These are phyloP conservation scores for Lactifluus echinatus DNA, from an alignment of 768 basidiomycete species.

Conservation along the genomic window DNA sequence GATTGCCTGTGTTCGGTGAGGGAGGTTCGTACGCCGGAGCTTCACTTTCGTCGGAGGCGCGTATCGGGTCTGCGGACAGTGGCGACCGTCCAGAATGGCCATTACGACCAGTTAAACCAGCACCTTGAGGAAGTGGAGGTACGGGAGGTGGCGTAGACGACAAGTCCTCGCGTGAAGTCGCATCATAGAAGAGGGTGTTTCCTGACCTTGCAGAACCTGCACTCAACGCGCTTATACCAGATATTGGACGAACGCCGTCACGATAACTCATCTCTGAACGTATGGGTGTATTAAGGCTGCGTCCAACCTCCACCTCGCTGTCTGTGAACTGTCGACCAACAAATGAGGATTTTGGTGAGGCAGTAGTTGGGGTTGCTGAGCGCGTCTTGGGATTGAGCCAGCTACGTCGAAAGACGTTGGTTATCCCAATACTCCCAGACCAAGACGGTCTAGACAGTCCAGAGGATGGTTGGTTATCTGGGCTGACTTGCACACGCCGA, in stretches of 20 bases:
- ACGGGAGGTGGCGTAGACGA: constrained; percentile 34
- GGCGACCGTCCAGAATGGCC: constrained; percentile 8
- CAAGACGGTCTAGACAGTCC: constrained; percentile 20
- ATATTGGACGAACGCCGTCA: constrained; percentile 43
- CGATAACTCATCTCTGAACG: constrained; percentile 16
- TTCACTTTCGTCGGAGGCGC: neutral
- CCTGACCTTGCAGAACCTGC: constrained; percentile 33
- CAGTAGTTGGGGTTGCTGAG: constrained; percentile 1
- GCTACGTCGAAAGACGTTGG: constrained; percentile 12
- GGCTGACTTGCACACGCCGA: constrained; percentile 32
- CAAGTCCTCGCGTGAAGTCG: constrained; percentile 38
- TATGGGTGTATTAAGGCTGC: constrained; percentile 25
- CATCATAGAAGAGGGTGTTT: constrained; percentile 56
- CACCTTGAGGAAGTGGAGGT: constrained; percentile 29
- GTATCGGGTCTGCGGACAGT: constrained; percentile 15
- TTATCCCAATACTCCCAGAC: constrained; percentile 10
- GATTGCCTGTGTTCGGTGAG: neutral
- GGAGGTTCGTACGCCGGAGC: constrained; percentile 10
- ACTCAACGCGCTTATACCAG: constrained; percentile 48
- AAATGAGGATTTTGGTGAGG: constrained; percentile 11
- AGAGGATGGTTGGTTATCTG: constrained; percentile 21
- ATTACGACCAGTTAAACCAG: neutral
- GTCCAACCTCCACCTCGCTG: constrained; percentile 24
- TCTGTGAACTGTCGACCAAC: constrained; percentile 9
- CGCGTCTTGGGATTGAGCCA: constrained; percentile 18